These are phyloP conservation scores for Skeletonema menzelii DNA, from an alignment of 108 stramenopile species.

Conservation along the genomic window DNA sequence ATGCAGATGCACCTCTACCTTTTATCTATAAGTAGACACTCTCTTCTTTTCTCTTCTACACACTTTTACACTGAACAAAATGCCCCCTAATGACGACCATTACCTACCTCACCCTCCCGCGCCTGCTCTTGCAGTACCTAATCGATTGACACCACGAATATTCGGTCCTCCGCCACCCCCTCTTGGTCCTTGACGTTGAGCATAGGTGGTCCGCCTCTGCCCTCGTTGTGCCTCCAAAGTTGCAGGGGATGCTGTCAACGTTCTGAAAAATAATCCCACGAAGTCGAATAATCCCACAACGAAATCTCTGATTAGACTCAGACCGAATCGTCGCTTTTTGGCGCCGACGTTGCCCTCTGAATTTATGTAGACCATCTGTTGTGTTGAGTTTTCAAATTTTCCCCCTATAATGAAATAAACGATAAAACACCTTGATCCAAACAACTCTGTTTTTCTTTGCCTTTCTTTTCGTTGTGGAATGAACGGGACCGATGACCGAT, in stretches of 20 bases:
- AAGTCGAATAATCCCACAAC: conserved; percentile 42
- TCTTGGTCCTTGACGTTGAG: conserved; percentile 33
- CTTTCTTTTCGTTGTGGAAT: too few species aligned
- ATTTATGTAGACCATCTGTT: conserved; percentile 42
- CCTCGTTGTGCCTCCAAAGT: conserved; percentile 35
- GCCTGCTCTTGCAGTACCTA: conserved; percentile 38
- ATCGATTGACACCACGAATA: conserved; percentile 29
- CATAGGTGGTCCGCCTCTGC: conserved; percentile 38
- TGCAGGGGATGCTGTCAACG: conserved; percentile 33
- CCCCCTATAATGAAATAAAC: too few species aligned
- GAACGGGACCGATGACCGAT: too few species aligned
- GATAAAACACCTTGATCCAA: too few species aligned
- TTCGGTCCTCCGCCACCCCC: conserved; percentile 37
- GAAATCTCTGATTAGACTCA: conserved; percentile 31
- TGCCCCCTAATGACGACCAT: conserved; percentile 37
- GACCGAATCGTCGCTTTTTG: conserved; percentile 16
- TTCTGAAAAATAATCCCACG: conserved; percentile 42
- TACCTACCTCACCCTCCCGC: conserved; percentile 50
- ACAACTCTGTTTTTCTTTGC: too few species aligned
- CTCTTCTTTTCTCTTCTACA: neutral
- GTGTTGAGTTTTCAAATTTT: too few species aligned
- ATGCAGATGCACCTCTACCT: neutral
- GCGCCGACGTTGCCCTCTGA: conserved; percentile 31
- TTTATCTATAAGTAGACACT: too few species aligned
- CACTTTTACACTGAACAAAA: conserved; percentile 1